Percentiles rank a stretch among this genome's conserved stretches.
Evolutionary conservation across 805 yeast genomes (phyloP).

Genomic region (Saccharomycopsis synnaedendra): DNA sequence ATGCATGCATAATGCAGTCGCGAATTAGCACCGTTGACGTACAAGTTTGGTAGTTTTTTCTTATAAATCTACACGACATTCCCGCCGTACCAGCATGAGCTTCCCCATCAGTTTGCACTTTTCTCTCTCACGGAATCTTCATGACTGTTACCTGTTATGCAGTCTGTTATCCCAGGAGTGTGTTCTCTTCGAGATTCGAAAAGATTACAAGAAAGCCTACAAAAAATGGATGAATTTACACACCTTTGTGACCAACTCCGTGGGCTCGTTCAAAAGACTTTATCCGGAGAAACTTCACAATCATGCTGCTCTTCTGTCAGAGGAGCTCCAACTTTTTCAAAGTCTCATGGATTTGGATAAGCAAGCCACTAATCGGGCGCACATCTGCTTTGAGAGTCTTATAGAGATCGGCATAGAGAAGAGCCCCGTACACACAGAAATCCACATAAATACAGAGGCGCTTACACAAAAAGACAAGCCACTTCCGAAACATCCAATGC

Average conservation of each 20-base stretch:
- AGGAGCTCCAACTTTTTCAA: constrained; percentile 1
- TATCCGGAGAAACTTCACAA: not conserved
- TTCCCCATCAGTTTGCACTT: constrained; percentile 6
- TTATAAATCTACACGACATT: not conserved
- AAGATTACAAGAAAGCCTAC: constrained; percentile 9
- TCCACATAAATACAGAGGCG: too few relatives aligned
- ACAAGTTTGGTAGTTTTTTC: too few relatives aligned
- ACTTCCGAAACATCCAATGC: too few relatives aligned
- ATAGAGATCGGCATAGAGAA: constrained; percentile 1
- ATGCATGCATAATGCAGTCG: too few relatives aligned
- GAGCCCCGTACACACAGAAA: too few relatives aligned
- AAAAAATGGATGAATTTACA: constrained; percentile 17
- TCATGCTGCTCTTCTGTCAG: not conserved
- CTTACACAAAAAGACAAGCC: too few relatives aligned
- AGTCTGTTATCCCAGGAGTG: constrained; percentile 7
- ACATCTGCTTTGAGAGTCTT: constrained; percentile 11
- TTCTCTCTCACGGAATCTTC: constrained; percentile 7
- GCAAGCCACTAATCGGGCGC: constrained; percentile 10
- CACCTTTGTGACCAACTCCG: constrained; percentile 5
- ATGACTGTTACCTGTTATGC: constrained; percentile 9
- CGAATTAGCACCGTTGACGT: too few relatives aligned
- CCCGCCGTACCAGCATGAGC: not conserved
- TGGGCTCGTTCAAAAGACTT: constrained; percentile 6
- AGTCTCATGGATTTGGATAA: constrained; percentile 1
- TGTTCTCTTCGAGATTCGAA: constrained; percentile 7